phyloP scores from a whole-genome alignment of 768 basidiomycete genomes.

The Lactarius indigo region DNA sequence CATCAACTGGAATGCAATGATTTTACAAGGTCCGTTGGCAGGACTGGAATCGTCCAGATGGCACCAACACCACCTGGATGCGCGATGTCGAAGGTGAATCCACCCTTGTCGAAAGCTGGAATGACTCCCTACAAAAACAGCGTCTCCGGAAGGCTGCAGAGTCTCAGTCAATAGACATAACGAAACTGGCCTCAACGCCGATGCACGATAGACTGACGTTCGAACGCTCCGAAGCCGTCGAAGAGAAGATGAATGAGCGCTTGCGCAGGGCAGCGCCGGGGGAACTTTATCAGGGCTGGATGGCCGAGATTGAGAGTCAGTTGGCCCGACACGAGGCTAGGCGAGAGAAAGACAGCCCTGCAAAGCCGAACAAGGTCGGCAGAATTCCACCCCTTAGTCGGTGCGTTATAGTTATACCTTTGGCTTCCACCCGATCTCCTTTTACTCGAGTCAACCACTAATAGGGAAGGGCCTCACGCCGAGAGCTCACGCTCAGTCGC shows the following conservation, averaged over 20 bases:
- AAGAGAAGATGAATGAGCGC: slow-evolving; percentile 20
- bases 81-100: slow-evolving; percentile 5
- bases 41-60: slow-evolving; percentile 23
- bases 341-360: neutral
- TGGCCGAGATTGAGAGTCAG: slow-evolving; percentile 6
- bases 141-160: slow-evolving; percentile 3
- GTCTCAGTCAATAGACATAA: slow-evolving; percentile 16
- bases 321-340: neutral
- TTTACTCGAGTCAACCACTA: neutral
- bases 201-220: slow-evolving; percentile 22
- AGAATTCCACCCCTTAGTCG: neutral
- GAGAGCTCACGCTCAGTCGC: slow-evolving; percentile 7
- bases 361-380: neutral
- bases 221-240: slow-evolving; percentile 18
- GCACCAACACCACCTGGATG: slow-evolving; percentile 26
- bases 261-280: neutral
- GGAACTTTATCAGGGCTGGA: slow-evolving; percentile 12
- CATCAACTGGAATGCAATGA: neutral
- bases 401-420: slow-evolving; percentile 6
- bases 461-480: neutral
- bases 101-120: slow-evolving; percentile 12
- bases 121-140: slow-evolving; percentile 9
- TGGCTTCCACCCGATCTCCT: neutral
- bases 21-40: slow-evolving; percentile 22
- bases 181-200: slow-evolving; percentile 7